Base-by-base conservation (phyloP, 768 basidiomycete species). In the Termitomyces sp. region DNA sequence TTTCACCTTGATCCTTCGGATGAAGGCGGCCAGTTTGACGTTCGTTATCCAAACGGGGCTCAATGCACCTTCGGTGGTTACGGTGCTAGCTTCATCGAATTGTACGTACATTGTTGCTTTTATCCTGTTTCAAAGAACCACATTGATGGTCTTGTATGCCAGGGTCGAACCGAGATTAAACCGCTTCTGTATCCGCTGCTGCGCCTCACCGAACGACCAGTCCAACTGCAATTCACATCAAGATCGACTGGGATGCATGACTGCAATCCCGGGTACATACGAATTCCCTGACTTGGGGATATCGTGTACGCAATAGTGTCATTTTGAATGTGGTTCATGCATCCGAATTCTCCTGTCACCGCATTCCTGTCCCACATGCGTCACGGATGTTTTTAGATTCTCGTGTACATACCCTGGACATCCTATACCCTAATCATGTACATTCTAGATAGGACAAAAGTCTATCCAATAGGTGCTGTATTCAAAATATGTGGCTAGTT, bases 171-270 rank as follows among this genome's bases (percentile, higher is more conserved):
- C 80, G 3, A 70, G 72, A 5, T 66, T 73, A 33, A 72, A 71
- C 55, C 73, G 80, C 16, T 82, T 82, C 66, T 82, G 80, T 66
- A 56, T 82, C 49, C 74, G 79, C 24, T 82, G 81, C 67, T 82
- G 81, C 63, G 66, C 69, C 34, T 58, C 58, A 7, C 63, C 63
- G 11, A 65, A 76, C 54, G 81, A 82, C 52, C 81, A 82, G 61
- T 47, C 65, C 49, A 78, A 80, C 55, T 82, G 81, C 58, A 81
- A 82, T 64, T 82, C 81, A 8, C 79, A 82, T 64, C 71, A 73
- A 55, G 81, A 82, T 65, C 71, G 72, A 33, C 66, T 66, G 33
- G 79, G 81, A 0, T 81, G 81, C 58, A 66, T 67, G 18, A 64
- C 58, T 39, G 77, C 78, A 20, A 68, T 82, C 55, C 80, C 80